phyloP scores from a whole-genome alignment of 768 basidiomycete genomes.

The Leccinum boreale region DNA sequence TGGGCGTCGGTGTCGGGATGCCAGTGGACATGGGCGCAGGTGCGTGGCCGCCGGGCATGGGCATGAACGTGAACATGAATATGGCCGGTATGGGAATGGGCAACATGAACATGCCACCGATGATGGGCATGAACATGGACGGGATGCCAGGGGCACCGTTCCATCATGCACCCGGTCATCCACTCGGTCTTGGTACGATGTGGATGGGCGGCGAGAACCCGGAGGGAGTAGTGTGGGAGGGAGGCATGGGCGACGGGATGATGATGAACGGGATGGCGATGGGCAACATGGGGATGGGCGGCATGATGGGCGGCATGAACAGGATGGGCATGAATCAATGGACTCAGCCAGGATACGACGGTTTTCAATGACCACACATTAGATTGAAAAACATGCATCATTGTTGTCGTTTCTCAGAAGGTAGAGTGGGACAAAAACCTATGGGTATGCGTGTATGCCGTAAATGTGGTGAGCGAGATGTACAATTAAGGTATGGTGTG shows the following conservation, averaged over 20 bases:
- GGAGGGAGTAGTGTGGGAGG: constrained; percentile 37
- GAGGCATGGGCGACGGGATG: constrained; percentile 41
- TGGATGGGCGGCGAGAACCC: constrained; percentile 35
- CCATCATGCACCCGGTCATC: constrained; percentile 23
- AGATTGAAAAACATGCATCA: not conserved
- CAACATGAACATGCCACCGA: constrained; percentile 33
- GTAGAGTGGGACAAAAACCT: constrained; percentile 8
- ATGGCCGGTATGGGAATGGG: constrained; percentile 39
- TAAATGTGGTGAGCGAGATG: constrained; percentile 23
- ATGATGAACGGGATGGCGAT: constrained; percentile 39
- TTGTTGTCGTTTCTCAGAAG: constrained; percentile 1
- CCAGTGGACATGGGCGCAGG: constrained; percentile 33
- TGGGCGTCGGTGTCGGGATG: constrained; percentile 34
- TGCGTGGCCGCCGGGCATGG: constrained; percentile 14
- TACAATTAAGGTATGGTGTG: constrained; percentile 26
- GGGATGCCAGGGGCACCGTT: constrained; percentile 27
- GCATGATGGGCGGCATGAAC: constrained; percentile 32
- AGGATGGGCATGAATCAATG: constrained; percentile 41
- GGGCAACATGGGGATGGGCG: constrained; percentile 34
- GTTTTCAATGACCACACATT: constrained; percentile 25
- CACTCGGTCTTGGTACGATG: constrained; percentile 23
- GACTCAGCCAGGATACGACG: constrained; percentile 34
- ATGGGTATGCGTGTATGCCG: constrained; percentile 26
- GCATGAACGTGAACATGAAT: constrained; percentile 38
- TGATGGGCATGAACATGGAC: constrained; percentile 42